Percentiles rank a stretch among this genome's conserved stretches.
Conservation (phyloP, 2,329 filamentous ascomycete genomes). For the Aspergillus spinulosporus region DNA sequence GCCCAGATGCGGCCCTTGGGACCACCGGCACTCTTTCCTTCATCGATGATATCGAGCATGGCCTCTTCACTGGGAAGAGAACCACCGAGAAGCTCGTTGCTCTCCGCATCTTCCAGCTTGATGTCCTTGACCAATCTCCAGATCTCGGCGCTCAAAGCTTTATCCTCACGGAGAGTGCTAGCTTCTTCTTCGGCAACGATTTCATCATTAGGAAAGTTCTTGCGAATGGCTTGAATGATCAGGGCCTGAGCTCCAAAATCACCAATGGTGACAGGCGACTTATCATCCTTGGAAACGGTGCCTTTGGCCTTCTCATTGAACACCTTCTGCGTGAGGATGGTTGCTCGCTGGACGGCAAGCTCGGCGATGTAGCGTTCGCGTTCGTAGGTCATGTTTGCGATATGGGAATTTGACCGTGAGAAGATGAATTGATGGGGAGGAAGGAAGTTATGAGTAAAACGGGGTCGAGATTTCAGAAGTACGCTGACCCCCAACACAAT, state of each 20-base stretch:
- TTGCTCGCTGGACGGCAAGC: constrained; percentile 82
- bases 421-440: constrained; percentile 31
- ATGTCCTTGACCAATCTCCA: constrained; percentile 79
- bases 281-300: constrained; percentile 90
- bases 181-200: constrained; percentile 97
- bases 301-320: constrained; percentile 91
- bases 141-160: constrained; percentile 69
- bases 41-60: constrained; percentile 61
- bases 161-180: constrained; percentile 71
- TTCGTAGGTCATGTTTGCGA: constrained; percentile 58
- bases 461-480: constrained; percentile 41
- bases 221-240: constrained; percentile 85
- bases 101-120: constrained; percentile 64
- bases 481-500: constrained; percentile 47
- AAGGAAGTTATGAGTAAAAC: constrained; percentile 44
- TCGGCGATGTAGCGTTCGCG: constrained; percentile 81
- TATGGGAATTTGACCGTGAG: constrained; percentile 23
- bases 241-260: constrained; percentile 97
- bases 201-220: constrained; percentile 86
- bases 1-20: constrained; percentile 74
- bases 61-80: constrained; percentile 63
- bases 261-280: constrained; percentile 94
- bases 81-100: constrained; percentile 69
- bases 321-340: constrained; percentile 72
- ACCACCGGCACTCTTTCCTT: constrained; percentile 49